Percentiles rank a stretch among this genome's conserved stretches.
These are phyloP conservation scores for Suillus ampliporus DNA, from an alignment of 768 basidiomycete genomes.

Conservation along the genomic window DNA sequence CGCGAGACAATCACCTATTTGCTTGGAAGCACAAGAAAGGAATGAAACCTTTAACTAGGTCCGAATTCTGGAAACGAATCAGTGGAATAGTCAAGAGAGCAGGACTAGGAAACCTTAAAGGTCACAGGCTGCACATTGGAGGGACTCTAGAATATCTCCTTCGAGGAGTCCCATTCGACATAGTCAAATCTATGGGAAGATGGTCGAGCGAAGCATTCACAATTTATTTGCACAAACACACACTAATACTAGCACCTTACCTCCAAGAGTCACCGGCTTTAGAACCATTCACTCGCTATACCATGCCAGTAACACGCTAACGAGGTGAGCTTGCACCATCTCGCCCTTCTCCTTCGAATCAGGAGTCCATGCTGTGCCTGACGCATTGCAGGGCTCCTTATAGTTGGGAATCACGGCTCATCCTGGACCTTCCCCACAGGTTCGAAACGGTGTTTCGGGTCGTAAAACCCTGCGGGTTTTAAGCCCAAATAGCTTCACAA, in stretches of 20 bases:
- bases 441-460: background rate
- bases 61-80: too few relatives aligned
- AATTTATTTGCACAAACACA: conserved; percentile 36
- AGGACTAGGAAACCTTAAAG: too few relatives aligned
- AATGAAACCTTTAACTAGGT: too few relatives aligned
- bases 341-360: background rate
- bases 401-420: conserved; percentile 5
- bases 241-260: conserved; percentile 31
- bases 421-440: background rate
- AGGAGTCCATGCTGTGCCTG: conserved; percentile 3
- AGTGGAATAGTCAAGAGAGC: too few relatives aligned
- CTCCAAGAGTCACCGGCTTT: conserved; percentile 25
- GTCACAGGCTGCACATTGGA: conserved; percentile 38
- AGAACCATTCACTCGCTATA: conserved; percentile 8
- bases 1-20: too few relatives aligned
- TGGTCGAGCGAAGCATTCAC: conserved; percentile 41
- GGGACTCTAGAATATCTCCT: conserved; percentile 36
- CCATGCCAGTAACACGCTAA: conserved; percentile 16
- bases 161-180: conserved; percentile 32
- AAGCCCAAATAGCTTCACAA: conserved; percentile 18
- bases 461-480: conserved; percentile 4
- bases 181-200: conserved; percentile 38
- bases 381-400: conserved; percentile 4
- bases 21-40: too few relatives aligned
- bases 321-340: too few relatives aligned